These are phyloP conservation scores for Populus tomentosa DNA, from an alignment of 441 rosid genomes.

Conservation along the genomic window DNA sequence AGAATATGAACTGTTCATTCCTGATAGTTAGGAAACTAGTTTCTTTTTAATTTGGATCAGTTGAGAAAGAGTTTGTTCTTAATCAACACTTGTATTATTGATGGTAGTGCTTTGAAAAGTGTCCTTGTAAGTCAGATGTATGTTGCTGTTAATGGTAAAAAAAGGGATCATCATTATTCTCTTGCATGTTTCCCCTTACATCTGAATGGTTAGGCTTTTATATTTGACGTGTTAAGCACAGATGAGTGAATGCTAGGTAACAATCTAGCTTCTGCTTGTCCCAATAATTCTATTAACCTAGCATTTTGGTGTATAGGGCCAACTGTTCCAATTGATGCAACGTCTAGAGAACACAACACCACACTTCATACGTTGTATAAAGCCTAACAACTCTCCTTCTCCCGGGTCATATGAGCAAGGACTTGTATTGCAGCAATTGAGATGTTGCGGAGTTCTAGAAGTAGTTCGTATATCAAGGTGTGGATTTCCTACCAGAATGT, in stretches of 20 bases:
- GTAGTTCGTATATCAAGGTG: conserved; percentile 97
- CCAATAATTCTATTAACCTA: conserved; percentile 7
- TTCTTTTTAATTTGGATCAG: too few relatives aligned
- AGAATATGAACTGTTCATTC: neutral
- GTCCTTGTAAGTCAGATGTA: too few relatives aligned
- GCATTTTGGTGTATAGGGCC: conserved; percentile 50
- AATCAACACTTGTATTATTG: too few relatives aligned
- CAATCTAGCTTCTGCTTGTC: neutral
- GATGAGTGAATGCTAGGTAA: neutral
- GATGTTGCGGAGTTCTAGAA: conserved; percentile 98
- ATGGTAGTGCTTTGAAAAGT: too few relatives aligned
- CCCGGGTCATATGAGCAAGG: conserved; percentile 89
- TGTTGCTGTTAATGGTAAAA: too few relatives aligned
- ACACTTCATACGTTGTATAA: conserved; percentile 97
- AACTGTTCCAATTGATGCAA: conserved; percentile 96
- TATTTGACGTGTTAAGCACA: neutral
- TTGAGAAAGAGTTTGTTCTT: too few relatives aligned
- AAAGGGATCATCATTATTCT: too few relatives aligned
- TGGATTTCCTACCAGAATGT: conserved; percentile 97
- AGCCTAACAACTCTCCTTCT: conserved; percentile 86
- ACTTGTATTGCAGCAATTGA: conserved; percentile 88
- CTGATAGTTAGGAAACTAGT: neutral
- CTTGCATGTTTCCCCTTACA: too few relatives aligned
- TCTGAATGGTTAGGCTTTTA: too few relatives aligned
- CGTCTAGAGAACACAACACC: conserved; percentile 95